These are phyloP conservation scores for Grifola frondosa DNA, from an alignment of 1,284 basidiomycete genomes.

Conservation along the genomic window DNA sequence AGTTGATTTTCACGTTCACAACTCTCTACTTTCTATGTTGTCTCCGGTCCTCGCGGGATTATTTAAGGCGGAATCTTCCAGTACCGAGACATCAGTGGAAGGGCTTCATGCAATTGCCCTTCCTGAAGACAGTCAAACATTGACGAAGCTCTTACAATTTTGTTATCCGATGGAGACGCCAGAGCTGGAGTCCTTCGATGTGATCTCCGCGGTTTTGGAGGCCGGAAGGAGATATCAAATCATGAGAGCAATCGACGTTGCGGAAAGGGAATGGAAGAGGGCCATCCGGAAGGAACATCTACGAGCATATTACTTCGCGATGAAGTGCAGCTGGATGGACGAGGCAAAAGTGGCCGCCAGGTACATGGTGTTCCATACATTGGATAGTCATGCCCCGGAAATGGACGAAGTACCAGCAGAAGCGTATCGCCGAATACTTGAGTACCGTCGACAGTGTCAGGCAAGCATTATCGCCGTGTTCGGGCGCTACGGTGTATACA, in stretches of 20 bases:
- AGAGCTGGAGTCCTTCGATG: conserved; percentile 3
- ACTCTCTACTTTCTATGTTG: conserved; percentile 1
- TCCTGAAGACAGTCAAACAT: conserved; percentile 2
- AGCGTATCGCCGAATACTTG: too few species aligned
- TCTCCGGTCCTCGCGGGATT: not conserved
- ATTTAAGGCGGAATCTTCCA: not conserved
- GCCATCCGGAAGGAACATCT: conserved; percentile 20
- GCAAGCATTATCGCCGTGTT: too few species aligned
- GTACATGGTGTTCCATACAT: too few species aligned
- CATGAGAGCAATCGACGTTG: conserved; percentile 4
- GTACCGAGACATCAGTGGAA: not conserved
- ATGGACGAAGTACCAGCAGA: too few species aligned
- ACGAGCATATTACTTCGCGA: conserved; percentile 7
- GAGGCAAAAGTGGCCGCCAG: conserved; percentile 2
- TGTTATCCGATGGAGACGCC: conserved; percentile 17
- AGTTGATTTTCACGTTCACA: conserved; percentile 8
- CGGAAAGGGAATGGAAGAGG: not conserved
- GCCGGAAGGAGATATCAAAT: conserved; percentile 20
- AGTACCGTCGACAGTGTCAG: too few species aligned
- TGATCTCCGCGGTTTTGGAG: conserved; percentile 14
- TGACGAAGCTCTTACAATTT: conserved; percentile 15
- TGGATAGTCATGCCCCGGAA: too few species aligned
- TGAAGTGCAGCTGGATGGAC: conserved; percentile 1
- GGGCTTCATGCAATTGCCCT: not conserved
- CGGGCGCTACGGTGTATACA: too few species aligned